Percentiles rank a stretch among this genome's conserved stretches.
phyloP scores from a whole-genome alignment of 2,329 filamentous ascomycete species.

The Sporothrix schenckii region DNA sequence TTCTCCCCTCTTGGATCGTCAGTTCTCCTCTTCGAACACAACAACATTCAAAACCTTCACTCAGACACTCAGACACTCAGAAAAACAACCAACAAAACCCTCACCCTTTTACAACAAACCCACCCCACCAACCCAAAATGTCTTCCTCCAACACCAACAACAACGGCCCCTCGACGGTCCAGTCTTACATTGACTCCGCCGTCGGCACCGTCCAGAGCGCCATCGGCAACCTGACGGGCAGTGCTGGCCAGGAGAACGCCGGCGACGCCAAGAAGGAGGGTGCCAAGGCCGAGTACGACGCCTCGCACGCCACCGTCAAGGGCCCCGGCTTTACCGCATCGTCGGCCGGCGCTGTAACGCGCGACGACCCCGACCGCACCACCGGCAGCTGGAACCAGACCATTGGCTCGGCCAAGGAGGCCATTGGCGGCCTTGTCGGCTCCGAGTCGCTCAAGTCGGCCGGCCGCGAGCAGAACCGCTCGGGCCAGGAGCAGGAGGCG shows the following conservation, averaged over 20 bases:
- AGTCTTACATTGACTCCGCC: conserved; percentile 75
- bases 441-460: conserved; percentile 73
- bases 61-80: background rate
- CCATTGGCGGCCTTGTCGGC: conserved; percentile 73
- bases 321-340: conserved; percentile 72
- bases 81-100: conserved; percentile 13
- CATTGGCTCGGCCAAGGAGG: conserved; percentile 81
- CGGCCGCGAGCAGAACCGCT: conserved; percentile 76
- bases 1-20: conserved; percentile 8
- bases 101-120: conserved; percentile 44
- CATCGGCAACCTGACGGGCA: conserved; percentile 74
- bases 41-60: background rate
- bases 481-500: conserved; percentile 80
- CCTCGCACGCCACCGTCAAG: conserved; percentile 75
- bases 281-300: conserved; percentile 68
- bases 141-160: conserved; percentile 35
- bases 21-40: background rate
- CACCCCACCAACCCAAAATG: conserved; percentile 24
- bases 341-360: conserved; percentile 67
- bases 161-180: conserved; percentile 70
- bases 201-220: conserved; percentile 72
- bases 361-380: conserved; percentile 72
- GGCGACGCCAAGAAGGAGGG: conserved; percentile 67
- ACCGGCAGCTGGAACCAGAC: conserved; percentile 85
- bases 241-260: conserved; percentile 65